A percentile compares a stretch with the other conserved stretches of the same genome.
Conservation (phyloP, 2,329 filamentous ascomycete genomes). For the Coniochaeta sp. region DNA sequence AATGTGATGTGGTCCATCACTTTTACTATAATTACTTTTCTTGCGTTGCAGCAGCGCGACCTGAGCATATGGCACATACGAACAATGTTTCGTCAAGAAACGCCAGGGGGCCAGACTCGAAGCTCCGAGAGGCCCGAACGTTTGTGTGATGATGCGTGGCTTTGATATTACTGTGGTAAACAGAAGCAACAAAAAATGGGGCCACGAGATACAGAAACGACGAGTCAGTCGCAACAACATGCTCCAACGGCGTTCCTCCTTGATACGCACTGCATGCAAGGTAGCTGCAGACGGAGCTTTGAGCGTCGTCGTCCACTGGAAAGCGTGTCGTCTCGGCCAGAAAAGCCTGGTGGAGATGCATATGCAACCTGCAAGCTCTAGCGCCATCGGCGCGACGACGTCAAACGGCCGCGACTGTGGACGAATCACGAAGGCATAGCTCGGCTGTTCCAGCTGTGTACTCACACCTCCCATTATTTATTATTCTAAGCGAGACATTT, state of each 20-base stretch:
- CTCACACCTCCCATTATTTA: too few species aligned
- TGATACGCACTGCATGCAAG: neutral
- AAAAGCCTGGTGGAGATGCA: neutral
- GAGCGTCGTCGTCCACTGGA: neutral
- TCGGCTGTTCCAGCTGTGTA: neutral
- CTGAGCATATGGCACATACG: neutral
- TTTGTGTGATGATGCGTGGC: neutral
- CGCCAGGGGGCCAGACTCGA: neutral
- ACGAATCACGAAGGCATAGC: neutral
- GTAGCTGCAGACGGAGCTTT: neutral
- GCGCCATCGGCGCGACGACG: neutral
- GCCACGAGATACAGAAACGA: neutral
- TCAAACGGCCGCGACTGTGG: slow-evolving; percentile 1
- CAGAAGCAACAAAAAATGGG: neutral
- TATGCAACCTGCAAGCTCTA: neutral
- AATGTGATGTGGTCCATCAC: neutral
- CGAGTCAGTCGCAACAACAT: neutral
- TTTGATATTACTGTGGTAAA: neutral
- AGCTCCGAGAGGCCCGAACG: neutral
- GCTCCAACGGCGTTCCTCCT: neutral
- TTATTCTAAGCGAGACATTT: neutral
- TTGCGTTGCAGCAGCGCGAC: neutral
- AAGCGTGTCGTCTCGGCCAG: neutral
- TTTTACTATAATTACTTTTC: neutral
- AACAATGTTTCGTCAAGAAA: neutral